Base-by-base conservation (phyloP, 352 stramenopile genomes). In the Globisporangium cederbergense region DNA sequence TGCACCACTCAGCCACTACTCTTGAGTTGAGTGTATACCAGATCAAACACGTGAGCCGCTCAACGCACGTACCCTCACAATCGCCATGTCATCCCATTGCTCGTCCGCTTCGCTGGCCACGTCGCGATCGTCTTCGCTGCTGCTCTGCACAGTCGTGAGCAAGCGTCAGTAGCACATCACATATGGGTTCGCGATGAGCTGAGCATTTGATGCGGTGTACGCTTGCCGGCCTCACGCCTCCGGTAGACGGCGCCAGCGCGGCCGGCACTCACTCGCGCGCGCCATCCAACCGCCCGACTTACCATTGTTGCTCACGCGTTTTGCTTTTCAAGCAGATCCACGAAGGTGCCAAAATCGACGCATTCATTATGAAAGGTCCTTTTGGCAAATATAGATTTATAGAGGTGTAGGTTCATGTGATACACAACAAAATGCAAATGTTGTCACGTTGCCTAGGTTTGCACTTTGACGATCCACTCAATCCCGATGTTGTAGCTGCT, bases 61-160 rank as follows among this genome's bases (percentile, higher is more conserved):
- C n/a, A 13, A 54, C 60, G 43, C 64, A 58, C 60, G 43, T 65
- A 92, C 83, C 72, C 81, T 66, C 34, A 92, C 81, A 58, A 92
- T 91, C 54, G 83, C 83, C 79, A 92, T 87, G 69, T 92, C 83
- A 62, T 92, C 83, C 83, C 83, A 92, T 79, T 83, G 77, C 57
- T 90, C 81, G 28, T 86, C 81, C 32, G 54, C 38, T 32, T 56
- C 57, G 62, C 62, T 67, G 54, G n/a, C 49, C 10, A 30, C 45
- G 34, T 67, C 62, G n/a, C 60, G 71, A 13, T 68, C 66, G 6
- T 77, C 65, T 7, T 84, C 75, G 38, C 78, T 89, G 64, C 61
- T 71, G 54, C 67, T 86, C 80, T 89, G 62, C 28, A 62, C 7
- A 43, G 7, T 7, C 50, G 42, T 13, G 28, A n/a, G 50, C 50